phyloP scores from a whole-genome alignment of 106 monocot genomes.

The Apostasia shenzhenica region DNA sequence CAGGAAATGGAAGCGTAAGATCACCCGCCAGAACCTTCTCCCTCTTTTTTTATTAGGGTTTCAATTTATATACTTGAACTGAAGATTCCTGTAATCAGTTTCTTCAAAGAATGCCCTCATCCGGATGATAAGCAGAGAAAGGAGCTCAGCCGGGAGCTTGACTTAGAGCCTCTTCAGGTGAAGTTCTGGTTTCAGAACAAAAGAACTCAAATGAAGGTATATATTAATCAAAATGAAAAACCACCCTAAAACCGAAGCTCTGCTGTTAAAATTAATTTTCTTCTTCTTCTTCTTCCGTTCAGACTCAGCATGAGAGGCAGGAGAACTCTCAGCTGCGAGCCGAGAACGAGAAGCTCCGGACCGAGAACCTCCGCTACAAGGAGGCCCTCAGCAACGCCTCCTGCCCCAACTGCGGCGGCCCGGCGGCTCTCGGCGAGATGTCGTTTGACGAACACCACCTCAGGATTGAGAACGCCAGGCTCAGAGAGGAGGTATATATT shows the following conservation, averaged over 20 bases:
- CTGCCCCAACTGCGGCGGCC: slow-evolving; percentile 93
- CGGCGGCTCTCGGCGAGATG: slow-evolving; percentile 90
- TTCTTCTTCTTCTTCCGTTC: slow-evolving; percentile 1
- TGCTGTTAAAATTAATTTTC: slow-evolving; percentile 9
- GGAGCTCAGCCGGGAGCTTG: slow-evolving; percentile 83
- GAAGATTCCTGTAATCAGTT: slow-evolving; percentile 23
- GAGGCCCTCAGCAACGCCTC: slow-evolving; percentile 79
- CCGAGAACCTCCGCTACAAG: slow-evolving; percentile 80
- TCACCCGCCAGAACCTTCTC: background rate
- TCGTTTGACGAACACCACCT: slow-evolving; percentile 93
- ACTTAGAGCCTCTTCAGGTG: slow-evolving; percentile 78
- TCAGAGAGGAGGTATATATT: slow-evolving; percentile 69
- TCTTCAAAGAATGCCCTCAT: slow-evolving; percentile 97
- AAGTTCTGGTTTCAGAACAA: slow-evolving; percentile 99
- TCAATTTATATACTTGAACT: background rate
- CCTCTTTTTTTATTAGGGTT: too few relatives aligned
- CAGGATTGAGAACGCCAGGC: slow-evolving; percentile 68
- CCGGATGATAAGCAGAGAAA: slow-evolving; percentile 99
- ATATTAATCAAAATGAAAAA: background rate
- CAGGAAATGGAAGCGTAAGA: slow-evolving; percentile 95
- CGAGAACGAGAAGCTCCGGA: slow-evolving; percentile 87
- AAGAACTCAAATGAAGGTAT: slow-evolving; percentile 98
- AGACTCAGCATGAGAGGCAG: slow-evolving; percentile 91
- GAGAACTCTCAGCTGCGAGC: slow-evolving; percentile 76
- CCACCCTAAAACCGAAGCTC: slow-evolving; percentile 72